phyloP scores from a whole-genome alignment of 805 yeast species.

The Kodamaea leandrae region DNA sequence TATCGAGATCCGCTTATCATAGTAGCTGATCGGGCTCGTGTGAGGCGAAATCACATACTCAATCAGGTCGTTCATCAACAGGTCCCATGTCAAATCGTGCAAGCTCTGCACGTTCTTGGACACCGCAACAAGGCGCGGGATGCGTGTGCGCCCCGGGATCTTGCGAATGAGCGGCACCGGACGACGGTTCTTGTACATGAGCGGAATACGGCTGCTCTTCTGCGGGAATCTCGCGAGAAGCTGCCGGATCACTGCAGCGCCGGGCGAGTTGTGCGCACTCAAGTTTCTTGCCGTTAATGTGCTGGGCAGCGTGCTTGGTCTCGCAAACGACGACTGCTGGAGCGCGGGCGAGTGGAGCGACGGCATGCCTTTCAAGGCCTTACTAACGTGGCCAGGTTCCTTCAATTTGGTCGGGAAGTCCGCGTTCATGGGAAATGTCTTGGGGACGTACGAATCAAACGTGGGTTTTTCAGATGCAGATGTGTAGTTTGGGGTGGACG shows the following conservation, averaged over 20 bases:
- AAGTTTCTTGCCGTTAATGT: no score
- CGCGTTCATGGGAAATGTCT: no score
- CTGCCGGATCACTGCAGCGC: background rate
- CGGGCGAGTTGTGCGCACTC: no score
- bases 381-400: no score
- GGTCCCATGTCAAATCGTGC: slow-evolving; percentile 9
- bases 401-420: no score
- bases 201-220: slow-evolving; percentile 24
- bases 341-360: no score
- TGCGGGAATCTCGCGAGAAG: slow-evolving; percentile 6
- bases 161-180: slow-evolving; percentile 28
- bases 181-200: slow-evolving; percentile 13
- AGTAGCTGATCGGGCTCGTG: slow-evolving; percentile 5
- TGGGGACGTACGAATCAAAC: no score
- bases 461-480: no score
- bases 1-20: slow-evolving; percentile 8
- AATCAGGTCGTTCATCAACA: slow-evolving; percentile 8
- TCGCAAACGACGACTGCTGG: no score
- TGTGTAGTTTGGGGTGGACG: no score
- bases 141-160: slow-evolving; percentile 16
- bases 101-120: slow-evolving; percentile 21
- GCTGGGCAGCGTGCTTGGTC: no score
- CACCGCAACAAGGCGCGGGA: slow-evolving; percentile 30
- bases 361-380: no score
- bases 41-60: slow-evolving; percentile 5